Percentiles rank a stretch among this genome's conserved stretches.
Conservation (phyloP, 768 basidiomycete species). For the Boletellus ananiceps region DNA sequence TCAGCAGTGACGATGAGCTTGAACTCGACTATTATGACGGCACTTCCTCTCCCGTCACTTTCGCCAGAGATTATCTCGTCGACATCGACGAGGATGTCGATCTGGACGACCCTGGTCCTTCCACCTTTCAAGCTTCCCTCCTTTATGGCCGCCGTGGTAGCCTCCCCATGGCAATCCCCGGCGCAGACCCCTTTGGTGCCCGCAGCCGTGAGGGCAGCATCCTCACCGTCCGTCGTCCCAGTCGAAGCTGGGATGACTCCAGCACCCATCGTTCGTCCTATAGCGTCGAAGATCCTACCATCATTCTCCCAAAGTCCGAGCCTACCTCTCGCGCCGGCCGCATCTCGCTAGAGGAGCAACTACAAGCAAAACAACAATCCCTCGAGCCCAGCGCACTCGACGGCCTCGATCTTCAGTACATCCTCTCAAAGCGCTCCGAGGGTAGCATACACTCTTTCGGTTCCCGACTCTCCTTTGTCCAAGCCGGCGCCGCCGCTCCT, state of each 20-base stretch:
- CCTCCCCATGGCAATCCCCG: conserved; percentile 58
- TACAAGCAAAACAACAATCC: conserved; percentile 20
- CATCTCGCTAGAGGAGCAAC: conserved; percentile 46
- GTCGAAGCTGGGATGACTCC: conserved; percentile 55
- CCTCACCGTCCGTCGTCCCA: conserved; percentile 55
- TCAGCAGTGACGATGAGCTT: conserved; percentile 47
- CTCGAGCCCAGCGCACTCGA: conserved; percentile 15
- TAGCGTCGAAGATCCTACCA: conserved; percentile 17
- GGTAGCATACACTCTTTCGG: conserved; percentile 33
- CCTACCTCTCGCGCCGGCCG: conserved; percentile 43
- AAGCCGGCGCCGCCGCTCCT: neutral
- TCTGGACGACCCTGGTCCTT: conserved; percentile 23
- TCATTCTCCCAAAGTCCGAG: conserved; percentile 46
- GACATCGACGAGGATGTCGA: conserved; percentile 31
- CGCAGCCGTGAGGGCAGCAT: conserved; percentile 56
- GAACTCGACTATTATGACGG: conserved; percentile 38
- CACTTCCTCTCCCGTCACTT: conserved; percentile 35
- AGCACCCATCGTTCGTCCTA: conserved; percentile 17
- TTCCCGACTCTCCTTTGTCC: conserved; percentile 21
- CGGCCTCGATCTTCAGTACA: conserved; percentile 45
- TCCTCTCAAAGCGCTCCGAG: conserved; percentile 32
- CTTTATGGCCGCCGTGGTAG: conserved; percentile 45
- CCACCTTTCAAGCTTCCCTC: conserved; percentile 19
- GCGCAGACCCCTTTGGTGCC: conserved; percentile 26
- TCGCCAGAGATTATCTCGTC: conserved; percentile 40